Base-by-base conservation (phyloP, 768 basidiomycete genomes). In the Multifurca ochricompacta region DNA sequence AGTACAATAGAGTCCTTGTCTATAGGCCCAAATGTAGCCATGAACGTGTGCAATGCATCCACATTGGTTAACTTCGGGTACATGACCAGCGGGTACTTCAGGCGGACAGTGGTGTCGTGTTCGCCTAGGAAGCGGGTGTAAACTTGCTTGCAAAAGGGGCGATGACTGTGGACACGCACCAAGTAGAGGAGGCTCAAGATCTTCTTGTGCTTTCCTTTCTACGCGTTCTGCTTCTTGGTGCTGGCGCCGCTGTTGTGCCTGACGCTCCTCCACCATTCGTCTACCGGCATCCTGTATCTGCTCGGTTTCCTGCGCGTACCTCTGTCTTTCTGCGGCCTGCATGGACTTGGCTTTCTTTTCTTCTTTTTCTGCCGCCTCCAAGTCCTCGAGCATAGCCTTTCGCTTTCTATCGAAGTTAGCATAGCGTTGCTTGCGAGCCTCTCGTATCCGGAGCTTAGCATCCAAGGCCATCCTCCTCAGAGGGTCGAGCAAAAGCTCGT, bases 401-500 rank as follows among this genome's bases (percentile, higher is more conserved):
- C 88, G 76, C 64, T 91, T 91, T 53, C 68, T 73, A 60, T 89
- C 86, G 62, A 78, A 87, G 3, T 74, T 64, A 19, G 85, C 76
- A 60, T 80, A 88, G n/a, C 88, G 79, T 37, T 82, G 78, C 36
- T 80, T 78, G 31, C 80, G 77, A 0, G 88, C 87, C 36, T 78
- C 75, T 54, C 83, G 81, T 2, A 84, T 67, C 37, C 84, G 82
- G n/a, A 86, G 69, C 63, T 85, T 87, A 2, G 87, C 86, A 64
- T 92, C 87, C 50, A 92, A 73, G 0, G 86, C 88, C 37, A 90
- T 73, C 18, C 87, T 80, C 34, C 85, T 80, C 30, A 87, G 69
- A 4, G 89, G 89, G 62, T 91, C 90, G 53, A 91, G 82, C 6
- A 92, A 73, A 2, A 90, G 73, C 65, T 90, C 83, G 62, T 88